Base-by-base conservation (phyloP, 129 eudicot genomes). In the Logfia minima region DNA sequence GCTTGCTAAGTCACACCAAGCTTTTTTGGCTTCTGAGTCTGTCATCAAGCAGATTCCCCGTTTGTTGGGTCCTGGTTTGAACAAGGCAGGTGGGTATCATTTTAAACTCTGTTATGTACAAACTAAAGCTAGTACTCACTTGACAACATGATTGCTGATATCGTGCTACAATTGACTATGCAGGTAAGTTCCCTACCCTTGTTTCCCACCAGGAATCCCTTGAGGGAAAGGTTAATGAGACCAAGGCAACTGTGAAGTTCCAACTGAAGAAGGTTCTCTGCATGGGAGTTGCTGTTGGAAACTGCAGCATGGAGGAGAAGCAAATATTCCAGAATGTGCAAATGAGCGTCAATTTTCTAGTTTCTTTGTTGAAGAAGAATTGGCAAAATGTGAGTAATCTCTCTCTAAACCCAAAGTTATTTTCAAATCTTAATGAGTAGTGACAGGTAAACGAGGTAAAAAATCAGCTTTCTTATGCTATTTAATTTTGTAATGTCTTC, bases 221-320 rank as follows among this genome's bases (percentile, higher is more conserved):
- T 0, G 92, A 88, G 86, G 66, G 69, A 0, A 88, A 88, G 71
- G 89, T 88, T 0, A 85, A 88, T 6, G 92, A 88, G 68, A 79
- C 79, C 53, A 88, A 85, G 52, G 92, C 92, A 8, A 88, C 89
- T 0, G 86, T 88, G 16, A 88, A 88, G 81, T 88, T 88, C 10
- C 92, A 88, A 74, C 83, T 85, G 17, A 88, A 85, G 79, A 88
- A 88, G 83, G 92, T 88, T 5, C 92, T 88, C 6, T 88, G 92
- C 70, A 85, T 88, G 92, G 92, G 92, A 23, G 92, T 88, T 51
- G 92, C 92, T 75, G 88, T 88, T 75, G 92, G 92, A 9, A 88
- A 88, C 81, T 78, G 78, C 81, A 78, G 86, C 78, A 88, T 88
- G 92, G 92, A 88, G 74, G 90, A 88, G 28, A 88, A 88, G 39